A percentile compares a stretch with the other conserved stretches of the same genome.
Evolutionary conservation across 1,284 basidiomycete genomes (phyloP).

Genomic region (Cutaneotrichosporon dermatis): DNA sequence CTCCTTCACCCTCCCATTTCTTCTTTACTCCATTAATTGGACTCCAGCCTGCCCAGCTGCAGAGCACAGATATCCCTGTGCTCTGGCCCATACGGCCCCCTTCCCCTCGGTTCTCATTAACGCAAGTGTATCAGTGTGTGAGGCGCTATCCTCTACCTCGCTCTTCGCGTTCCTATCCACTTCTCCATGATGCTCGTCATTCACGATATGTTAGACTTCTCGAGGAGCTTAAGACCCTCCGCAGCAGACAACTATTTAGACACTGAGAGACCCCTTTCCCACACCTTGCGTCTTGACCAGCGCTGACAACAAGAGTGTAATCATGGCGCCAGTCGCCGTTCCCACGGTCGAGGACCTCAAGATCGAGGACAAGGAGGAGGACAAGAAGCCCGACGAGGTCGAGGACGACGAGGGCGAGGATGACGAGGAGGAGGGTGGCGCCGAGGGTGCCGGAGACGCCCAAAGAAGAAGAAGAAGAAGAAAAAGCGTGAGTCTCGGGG

Average conservation of each 20-base stretch:
- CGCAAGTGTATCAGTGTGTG: constrained; percentile 2
- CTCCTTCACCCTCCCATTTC: no score
- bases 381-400: constrained; percentile 29
- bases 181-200: constrained; percentile 25
- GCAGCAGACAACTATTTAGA: constrained; percentile 30
- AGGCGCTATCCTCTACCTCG: neutral
- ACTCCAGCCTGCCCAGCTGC: no score
- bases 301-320: constrained; percentile 6
- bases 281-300: neutral
- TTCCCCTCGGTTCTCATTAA: neutral
- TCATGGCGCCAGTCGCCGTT: constrained; percentile 34
- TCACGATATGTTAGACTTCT: constrained; percentile 45
- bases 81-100: neutral
- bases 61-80: neutral
- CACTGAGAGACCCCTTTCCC: constrained; percentile 22
- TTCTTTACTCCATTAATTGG: no score
- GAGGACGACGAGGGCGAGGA: constrained; percentile 33
- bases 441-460: constrained; percentile 29
- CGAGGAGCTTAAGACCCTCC: constrained; percentile 28
- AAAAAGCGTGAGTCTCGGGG: constrained; percentile 58
- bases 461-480: constrained; percentile 85
- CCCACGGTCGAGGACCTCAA: constrained; percentile 31
- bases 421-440: constrained; percentile 44
- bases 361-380: constrained; percentile 33
- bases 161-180: neutral